These are phyloP conservation scores for Diophrys appendiculata DNA, from an alignment of 73 alveolate genomes.

Conservation along the genomic window DNA sequence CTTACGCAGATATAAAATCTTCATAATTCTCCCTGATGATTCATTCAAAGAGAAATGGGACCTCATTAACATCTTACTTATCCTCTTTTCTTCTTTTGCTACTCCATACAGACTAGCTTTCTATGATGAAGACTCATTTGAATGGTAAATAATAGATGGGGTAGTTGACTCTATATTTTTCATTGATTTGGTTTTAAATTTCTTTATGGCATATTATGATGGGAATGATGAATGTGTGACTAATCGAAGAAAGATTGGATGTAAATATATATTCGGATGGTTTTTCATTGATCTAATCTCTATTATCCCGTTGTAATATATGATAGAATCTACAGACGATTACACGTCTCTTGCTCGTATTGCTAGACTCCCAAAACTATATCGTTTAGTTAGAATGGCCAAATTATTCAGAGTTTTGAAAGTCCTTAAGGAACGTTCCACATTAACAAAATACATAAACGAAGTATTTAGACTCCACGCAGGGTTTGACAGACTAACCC, in stretches of 20 bases:
- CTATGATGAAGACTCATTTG: slow-evolving; percentile 6
- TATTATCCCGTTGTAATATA: slow-evolving; percentile 66
- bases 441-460: slow-evolving; percentile 19
- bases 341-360: slow-evolving; percentile 78
- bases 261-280: slow-evolving; percentile 74
- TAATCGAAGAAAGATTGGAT: slow-evolving; percentile 34
- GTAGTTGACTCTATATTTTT: slow-evolving; percentile 8
- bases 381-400: slow-evolving; percentile 76
- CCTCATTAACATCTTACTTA: not conserved
- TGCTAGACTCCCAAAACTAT: slow-evolving; percentile 82
- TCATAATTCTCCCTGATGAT: slow-evolving; percentile 76
- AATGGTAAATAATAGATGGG: not conserved
- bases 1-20: slow-evolving; percentile 13
- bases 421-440: slow-evolving; percentile 66
- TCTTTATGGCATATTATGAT: slow-evolving; percentile 24
- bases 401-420: slow-evolving; percentile 67
- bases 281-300: slow-evolving; percentile 76
- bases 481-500: slow-evolving; percentile 69
- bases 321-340: slow-evolving; percentile 48
- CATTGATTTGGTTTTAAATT: slow-evolving; percentile 17
- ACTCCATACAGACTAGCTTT: slow-evolving; percentile 32
- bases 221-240: not conserved
- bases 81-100: not conserved
- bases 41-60: slow-evolving; percentile 70
- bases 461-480: slow-evolving; percentile 54